Base-by-base conservation (phyloP, 495 filamentous ascomycete species). In the Hypoxylon lienhwacheense region DNA sequence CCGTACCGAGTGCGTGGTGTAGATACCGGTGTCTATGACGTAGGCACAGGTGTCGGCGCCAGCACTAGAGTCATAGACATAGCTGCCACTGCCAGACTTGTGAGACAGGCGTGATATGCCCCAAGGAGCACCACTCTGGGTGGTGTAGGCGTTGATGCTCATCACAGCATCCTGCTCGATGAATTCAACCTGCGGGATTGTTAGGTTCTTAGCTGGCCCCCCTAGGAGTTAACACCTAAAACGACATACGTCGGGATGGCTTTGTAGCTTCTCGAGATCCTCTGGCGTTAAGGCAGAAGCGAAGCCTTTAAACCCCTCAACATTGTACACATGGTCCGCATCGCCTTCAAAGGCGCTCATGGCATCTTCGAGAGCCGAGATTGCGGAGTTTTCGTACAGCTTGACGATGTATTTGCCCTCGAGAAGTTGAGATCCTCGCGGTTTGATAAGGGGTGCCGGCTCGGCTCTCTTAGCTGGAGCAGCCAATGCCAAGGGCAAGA, bases 11-110 rank as follows among this genome's bases (percentile, higher is more conserved):
- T 87, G 84, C 8, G 56, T 36, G 16, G 67, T 77, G 57, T 77
- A 73, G 64, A 86, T 81, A 52, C 84, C 84, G 5, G 75, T 77
- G 60, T 80, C 84, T 49, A 86, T 74, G 40, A 86, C 72, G 49
- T 86, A 86, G 47, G 77, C 72, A 49, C 71, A 83, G 36, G 78
- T 77, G 11, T 81, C 83, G 15, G 67, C 34, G 20, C 84, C 83
- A 37, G 81, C 83, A 44, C 61, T 72, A 43, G 54, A 64, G 58
- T 87, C 84, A 65, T 86, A 86, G 58, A 77, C 63, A 69, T 86
- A 88, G 65, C 67, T 67, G 53, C 68, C 81, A 44, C 66, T 70
- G 37, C 76, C 71, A 5, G 70, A 65, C 31, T 66, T 67, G 72
- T 77, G 74, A 40, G 82, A 85, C 52, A 88, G 70, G 44, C 80